Evolutionary conservation across 768 basidiomycete genomes (phyloP), one percentile per base, ranked within the genome.

Genomic region (Glaciozyma antarctica): DNA sequence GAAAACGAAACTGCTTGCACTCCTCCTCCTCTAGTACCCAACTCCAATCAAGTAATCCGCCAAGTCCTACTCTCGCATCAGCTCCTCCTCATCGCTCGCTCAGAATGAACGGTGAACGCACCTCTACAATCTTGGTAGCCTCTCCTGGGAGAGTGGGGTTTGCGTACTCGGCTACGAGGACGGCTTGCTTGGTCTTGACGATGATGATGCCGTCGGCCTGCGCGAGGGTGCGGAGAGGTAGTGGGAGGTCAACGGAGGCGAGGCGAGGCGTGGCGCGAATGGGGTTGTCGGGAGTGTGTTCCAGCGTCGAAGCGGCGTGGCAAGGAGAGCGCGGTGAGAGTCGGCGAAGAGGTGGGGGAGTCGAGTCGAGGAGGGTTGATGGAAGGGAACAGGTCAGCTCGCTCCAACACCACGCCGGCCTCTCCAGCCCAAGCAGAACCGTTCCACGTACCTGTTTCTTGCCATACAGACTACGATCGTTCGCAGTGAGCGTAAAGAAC

Each of bases 131-230:
- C 21, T 81, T 73, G 26, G 83, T 86, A 22, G 82, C 80, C 75
- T 93, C 91, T 21, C 78, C 71, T 3, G 84, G 85, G 74, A 87
- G 86, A 48, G 75, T 73, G 0, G 89, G 89, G 8, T 80, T 78
- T 0, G 65, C 65, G 77, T 94, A 97, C 74, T 86, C 85, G 8
- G 84, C 83, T 26, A 95, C 84, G 60, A 97, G 80, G 62, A 94
- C 79, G n/a, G 88, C 90, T 73, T 88, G 86, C 66, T 81, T 86
- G 22, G 90, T 93, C 80, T 87, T 88, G 55, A 88, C 85, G 64
- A 91, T 72, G 67, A 85, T 75, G 38, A 82, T 72, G 45, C 93
- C 92, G 75, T 88, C 84, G 26, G 80, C 81, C 90, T 93, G 73
- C 7, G 55, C 17, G 55, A 2, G 55, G n/a, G n/a, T 19, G n/a